These are phyloP conservation scores for Gamarada debralockiae DNA, from an alignment of 495 filamentous ascomycete species.

Conservation along the genomic window DNA sequence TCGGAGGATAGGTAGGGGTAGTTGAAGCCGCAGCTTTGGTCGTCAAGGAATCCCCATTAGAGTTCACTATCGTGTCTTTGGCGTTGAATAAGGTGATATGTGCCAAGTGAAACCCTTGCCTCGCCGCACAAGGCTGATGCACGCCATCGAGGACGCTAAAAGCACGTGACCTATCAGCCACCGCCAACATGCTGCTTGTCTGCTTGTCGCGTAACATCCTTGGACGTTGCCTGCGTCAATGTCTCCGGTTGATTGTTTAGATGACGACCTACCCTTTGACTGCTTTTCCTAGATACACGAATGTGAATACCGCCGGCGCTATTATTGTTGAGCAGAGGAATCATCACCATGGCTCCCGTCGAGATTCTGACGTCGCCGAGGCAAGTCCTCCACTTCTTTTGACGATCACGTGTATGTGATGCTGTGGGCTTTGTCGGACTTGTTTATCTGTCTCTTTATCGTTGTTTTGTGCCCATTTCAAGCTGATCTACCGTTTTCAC, in stretches of 20 bases:
- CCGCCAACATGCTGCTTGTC: background rate
- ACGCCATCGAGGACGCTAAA: too few relatives aligned
- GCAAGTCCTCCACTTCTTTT: background rate
- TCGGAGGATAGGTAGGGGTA: too few relatives aligned
- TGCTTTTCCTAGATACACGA: constrained; percentile 1
- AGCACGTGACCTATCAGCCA: background rate
- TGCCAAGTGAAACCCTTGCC: constrained; percentile 1
- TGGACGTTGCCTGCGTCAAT: too few relatives aligned
- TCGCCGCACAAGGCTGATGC: constrained; percentile 2
- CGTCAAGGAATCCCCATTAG: too few relatives aligned
- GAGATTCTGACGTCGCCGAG: constrained; percentile 11
- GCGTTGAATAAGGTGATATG: background rate
- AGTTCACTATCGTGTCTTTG: too few relatives aligned
- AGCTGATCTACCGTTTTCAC: too few relatives aligned
- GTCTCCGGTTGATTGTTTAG: background rate
- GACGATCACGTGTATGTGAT: too few relatives aligned
- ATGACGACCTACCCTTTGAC: constrained; percentile 14
- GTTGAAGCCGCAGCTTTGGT: too few relatives aligned
- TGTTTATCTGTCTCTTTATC: too few relatives aligned
- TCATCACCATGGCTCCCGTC: constrained; percentile 13
- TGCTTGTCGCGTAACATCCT: background rate
- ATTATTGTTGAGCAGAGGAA: background rate
- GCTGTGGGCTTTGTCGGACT: too few relatives aligned
- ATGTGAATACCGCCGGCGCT: background rate
- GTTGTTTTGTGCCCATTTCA: too few relatives aligned